Evolutionary conservation across 441 rosid genomes (phyloP).

Genomic region (Erodium trifolium): DNA sequence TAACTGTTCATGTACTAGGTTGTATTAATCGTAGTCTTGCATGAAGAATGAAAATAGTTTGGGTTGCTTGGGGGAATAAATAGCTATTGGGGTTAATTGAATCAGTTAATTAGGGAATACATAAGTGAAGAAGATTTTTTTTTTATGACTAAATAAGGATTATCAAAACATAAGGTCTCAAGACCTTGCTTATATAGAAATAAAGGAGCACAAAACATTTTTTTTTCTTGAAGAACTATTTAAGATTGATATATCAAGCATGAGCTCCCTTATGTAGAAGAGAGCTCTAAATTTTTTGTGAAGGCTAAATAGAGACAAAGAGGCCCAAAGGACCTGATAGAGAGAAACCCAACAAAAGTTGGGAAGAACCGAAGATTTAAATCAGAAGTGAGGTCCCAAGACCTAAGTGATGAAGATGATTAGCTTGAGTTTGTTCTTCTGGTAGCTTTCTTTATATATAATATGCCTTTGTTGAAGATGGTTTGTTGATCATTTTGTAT

Average conservation of each 20-base stretch:
- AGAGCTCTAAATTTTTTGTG: too few species aligned
- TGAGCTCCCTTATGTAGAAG: too few species aligned
- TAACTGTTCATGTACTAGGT: background rate
- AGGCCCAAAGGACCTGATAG: too few species aligned
- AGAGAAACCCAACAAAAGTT: too few species aligned
- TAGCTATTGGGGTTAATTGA: background rate
- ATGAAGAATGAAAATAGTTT: background rate
- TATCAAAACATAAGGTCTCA: too few species aligned
- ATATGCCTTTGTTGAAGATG: slow-evolving; percentile 14
- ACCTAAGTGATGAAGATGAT: background rate
- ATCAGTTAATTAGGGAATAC: background rate
- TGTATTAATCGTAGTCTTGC: background rate
- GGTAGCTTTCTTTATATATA: background rate
- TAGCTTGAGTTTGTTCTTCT: slow-evolving; percentile 9
- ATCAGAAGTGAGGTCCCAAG: background rate
- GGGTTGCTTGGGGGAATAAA: background rate
- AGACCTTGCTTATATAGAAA: too few species aligned
- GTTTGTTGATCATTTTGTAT: slow-evolving; percentile 17
- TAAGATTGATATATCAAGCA: too few species aligned
- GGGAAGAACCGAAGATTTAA: too few species aligned
- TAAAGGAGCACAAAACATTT: too few species aligned
- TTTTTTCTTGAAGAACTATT: too few species aligned
- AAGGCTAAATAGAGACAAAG: too few species aligned
- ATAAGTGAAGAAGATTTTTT: background rate
- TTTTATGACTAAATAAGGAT: too few species aligned